Evolutionary conservation across 495 filamentous ascomycete genomes (phyloP).

Genomic region (Xylaria scruposa): DNA sequence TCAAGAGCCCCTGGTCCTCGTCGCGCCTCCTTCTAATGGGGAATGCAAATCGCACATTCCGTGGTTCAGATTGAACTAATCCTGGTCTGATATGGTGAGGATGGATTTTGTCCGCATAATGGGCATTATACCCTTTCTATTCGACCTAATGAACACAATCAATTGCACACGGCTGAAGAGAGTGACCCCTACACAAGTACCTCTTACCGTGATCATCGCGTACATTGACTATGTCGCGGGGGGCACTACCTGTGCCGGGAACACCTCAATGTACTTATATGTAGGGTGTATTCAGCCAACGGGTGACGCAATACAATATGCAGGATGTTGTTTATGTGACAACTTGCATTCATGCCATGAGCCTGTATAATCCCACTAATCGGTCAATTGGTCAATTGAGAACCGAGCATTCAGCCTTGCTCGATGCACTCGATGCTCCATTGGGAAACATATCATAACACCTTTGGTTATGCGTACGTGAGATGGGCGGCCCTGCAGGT

Average conservation of each 20-base stretch:
- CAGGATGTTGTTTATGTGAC: not conserved
- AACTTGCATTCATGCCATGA: constrained; percentile 2
- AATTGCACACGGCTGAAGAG: not conserved
- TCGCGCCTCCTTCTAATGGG: not conserved
- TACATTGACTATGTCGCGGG: not conserved
- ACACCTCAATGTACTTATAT: not conserved
- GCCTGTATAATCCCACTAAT: not conserved
- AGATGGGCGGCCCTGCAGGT: constrained; percentile 25
- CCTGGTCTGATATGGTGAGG: not conserved
- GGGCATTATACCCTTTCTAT: not conserved
- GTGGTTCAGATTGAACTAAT: not conserved
- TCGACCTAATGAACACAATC: not conserved
- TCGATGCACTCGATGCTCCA: constrained; percentile 13
- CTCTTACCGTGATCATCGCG: not conserved
- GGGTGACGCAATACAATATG: not conserved
- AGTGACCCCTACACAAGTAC: not conserved
- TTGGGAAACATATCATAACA: not conserved
- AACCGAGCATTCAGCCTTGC: constrained; percentile 16
- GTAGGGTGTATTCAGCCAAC: not conserved
- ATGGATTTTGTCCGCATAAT: constrained; percentile 2
- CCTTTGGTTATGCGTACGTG: constrained; percentile 19
- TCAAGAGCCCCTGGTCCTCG: not conserved
- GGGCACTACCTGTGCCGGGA: not conserved
- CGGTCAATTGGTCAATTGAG: constrained; percentile 3
- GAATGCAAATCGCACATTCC: constrained; percentile 15